Evolutionary conservation across 2,329 filamentous ascomycete genomes (phyloP), one percentile per base, ranked within the genome.

Genomic region (Ceratocystis harringtonii): DNA sequence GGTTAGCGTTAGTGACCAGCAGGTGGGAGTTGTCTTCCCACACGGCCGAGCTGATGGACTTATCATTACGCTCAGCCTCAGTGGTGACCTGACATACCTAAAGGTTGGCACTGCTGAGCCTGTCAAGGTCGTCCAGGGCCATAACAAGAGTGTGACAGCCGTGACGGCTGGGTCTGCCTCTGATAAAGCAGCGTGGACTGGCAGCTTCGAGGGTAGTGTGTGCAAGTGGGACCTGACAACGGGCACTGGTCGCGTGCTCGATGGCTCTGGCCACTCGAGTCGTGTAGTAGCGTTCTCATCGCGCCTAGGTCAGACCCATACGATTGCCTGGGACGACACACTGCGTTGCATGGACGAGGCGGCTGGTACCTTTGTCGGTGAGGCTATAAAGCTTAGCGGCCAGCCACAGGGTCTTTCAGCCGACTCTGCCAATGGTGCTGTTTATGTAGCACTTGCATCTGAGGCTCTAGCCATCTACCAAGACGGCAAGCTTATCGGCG

Each of bases 11-110:
- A 81, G 81, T 2, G 83, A 96, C 73, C 94, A 99, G 75, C 94
- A 99, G 73, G 90, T 97, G 41, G 94, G 94, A 63, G 90, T 99
- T 5, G 90, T 94, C 8, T 95, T 91, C 85, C 90, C 92, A 1
- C 81, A 84, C 60, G 89, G 88, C 61, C 83, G 92, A 69, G 88
- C 79, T 64, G 94, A 99, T 73, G 90, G 88, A 36, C 79, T 96
- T 68, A 85, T 99, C 69, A 92, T 99, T 74, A 95, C 90, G 74
- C 78, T 97, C 69, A 94, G 90, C 70, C 81, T 97, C 22, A 85
- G 86, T 62, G 94, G 94, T 28, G 89, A 96, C 73, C 83, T 99
- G 67, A 95, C 89, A 74, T 99, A 99, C 75, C 81, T 97, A 55
- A 80, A 84, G 10, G 84, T 90, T 72, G 88, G 88, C 57, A 87